These are phyloP conservation scores for Xylariales sp. DNA, from an alignment of 2,329 filamentous ascomycete genomes.

Conservation along the genomic window DNA sequence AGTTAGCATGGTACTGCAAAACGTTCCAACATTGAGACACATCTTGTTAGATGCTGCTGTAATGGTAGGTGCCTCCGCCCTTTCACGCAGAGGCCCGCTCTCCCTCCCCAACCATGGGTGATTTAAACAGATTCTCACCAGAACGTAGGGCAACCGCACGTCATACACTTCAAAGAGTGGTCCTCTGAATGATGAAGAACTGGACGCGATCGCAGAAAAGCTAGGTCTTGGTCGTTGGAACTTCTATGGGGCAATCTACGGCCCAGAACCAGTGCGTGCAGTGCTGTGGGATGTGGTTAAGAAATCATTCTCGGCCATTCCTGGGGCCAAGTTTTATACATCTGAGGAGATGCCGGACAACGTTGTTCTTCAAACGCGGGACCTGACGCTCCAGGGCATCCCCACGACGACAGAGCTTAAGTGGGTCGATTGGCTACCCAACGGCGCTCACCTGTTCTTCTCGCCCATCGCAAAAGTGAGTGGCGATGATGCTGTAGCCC, in stretches of 20 bases:
- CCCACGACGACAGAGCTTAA: slow-evolving; percentile 33
- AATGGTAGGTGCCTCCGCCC: no score
- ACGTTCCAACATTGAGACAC: slow-evolving; percentile 32
- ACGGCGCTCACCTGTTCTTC: slow-evolving; percentile 22
- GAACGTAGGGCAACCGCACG: no score
- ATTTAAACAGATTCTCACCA: no score
- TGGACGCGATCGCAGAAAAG: slow-evolving; percentile 22
- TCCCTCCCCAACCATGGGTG: no score
- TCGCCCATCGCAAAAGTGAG: slow-evolving; percentile 5
- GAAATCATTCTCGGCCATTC: slow-evolving; percentile 24
- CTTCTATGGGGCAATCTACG: slow-evolving; percentile 30
- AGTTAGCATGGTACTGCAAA: not conserved
- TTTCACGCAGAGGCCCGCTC: no score
- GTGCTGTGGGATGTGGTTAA: slow-evolving; percentile 28
- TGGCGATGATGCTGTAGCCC: slow-evolving; percentile 1
- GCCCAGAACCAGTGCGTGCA: slow-evolving; percentile 26
- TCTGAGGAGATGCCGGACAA: slow-evolving; percentile 28
- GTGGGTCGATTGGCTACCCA: slow-evolving; percentile 37
- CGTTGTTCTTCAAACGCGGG: slow-evolving; percentile 24
- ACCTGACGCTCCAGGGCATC: slow-evolving; percentile 28
- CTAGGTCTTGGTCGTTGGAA: slow-evolving; percentile 29
- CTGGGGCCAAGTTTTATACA: slow-evolving; percentile 25
- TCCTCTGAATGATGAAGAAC: slow-evolving; percentile 24
- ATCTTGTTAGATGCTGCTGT: slow-evolving; percentile 26
- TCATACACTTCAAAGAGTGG: slow-evolving; percentile 27